Evolutionary conservation across 2,329 filamentous ascomycete species (phyloP).

Genomic region (Fusarium sp.): DNA sequence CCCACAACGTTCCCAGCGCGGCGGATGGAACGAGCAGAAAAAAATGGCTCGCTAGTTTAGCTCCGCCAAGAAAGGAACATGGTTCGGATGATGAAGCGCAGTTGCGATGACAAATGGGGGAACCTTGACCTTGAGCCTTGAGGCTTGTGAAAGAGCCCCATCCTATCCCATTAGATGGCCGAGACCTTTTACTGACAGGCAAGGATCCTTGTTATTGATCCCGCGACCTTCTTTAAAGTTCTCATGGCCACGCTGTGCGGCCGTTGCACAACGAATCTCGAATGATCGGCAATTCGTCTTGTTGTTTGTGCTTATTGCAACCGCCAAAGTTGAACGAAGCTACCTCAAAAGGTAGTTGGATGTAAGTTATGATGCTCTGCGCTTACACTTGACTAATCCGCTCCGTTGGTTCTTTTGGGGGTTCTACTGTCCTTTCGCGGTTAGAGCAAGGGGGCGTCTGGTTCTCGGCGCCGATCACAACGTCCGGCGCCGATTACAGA

Average conservation of each 20-base stretch:
- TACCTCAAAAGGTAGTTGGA: background rate
- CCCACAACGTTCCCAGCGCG: slow-evolving; percentile 20
- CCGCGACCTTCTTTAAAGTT: slow-evolving; percentile 27
- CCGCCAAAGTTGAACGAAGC: background rate
- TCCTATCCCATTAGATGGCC: no score
- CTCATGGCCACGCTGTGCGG: slow-evolving; percentile 23
- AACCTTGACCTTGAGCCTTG: slow-evolving; percentile 3
- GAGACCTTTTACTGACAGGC: slow-evolving; percentile 7
- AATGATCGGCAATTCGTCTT: background rate
- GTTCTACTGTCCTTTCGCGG: background rate
- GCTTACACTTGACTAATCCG: slow-evolving; percentile 11
- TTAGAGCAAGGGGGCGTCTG: slow-evolving; percentile 7
- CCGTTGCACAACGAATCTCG: slow-evolving; percentile 8
- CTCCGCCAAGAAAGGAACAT: background rate
- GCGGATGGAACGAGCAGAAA: slow-evolving; percentile 10
- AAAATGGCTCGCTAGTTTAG: slow-evolving; percentile 20
- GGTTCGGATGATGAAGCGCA: background rate
- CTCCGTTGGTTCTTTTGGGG: slow-evolving; percentile 1
- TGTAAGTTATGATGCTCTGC: slow-evolving; percentile 6
- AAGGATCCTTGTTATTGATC: slow-evolving; percentile 20
- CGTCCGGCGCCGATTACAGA: slow-evolving; percentile 33
- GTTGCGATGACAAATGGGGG: slow-evolving; percentile 26
- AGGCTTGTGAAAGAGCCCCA: no score
- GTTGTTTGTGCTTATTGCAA: background rate
- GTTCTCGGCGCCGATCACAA: slow-evolving; percentile 32